Base-by-base conservation (phyloP, 108 stramenopile species). In the Stephanodiscus triporus region DNA sequence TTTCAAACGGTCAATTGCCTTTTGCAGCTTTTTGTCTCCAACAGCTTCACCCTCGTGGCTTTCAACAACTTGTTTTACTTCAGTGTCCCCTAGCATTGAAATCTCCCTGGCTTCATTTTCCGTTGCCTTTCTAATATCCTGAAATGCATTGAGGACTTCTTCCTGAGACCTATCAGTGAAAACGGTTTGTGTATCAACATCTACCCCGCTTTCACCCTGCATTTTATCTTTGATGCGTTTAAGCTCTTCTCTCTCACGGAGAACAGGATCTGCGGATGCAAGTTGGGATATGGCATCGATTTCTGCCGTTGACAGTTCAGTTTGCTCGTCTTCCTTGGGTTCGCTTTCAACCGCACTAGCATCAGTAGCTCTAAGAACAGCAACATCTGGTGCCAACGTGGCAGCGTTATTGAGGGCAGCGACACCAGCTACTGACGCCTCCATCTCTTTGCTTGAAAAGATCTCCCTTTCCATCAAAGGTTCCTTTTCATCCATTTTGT, bases 251-350 rank as follows among this genome's bases (percentile, higher is more conserved):
- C 89, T 71, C 60, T 94, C 95, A 50, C 84, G 90, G 48, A 81
- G 86, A 14, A 93, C 89, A 7, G 93, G 93, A 67, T 94, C 89
- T 11, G 88, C 87, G 14, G 87, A 86, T 14, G 89, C 50, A 55
- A 95, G 66, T 64, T 91, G 91, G 0, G 87, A 85, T 51, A 95
- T 88, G 59, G 91, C 91, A 48, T 95, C 96, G 64, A 91, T 88
- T 60, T 96, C 93, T 47, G 84, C 85, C 0, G 92, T 51, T 4
- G 92, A 88, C 17, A 95, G 66, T 42, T 83, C 75, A 6, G 50
- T 59, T 10, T 83, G 75, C 40, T 85, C 88, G 4, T 89, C 86
- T 57, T 71, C 76, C 5, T 85, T 80, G 4, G 6, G 50, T 29
- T 72, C 73, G 3, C 65, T 61, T 63, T 61, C 70, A 23, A 30